Conservation (phyloP, 148 eudicot species). For the Hydrangea macrophylla region DNA sequence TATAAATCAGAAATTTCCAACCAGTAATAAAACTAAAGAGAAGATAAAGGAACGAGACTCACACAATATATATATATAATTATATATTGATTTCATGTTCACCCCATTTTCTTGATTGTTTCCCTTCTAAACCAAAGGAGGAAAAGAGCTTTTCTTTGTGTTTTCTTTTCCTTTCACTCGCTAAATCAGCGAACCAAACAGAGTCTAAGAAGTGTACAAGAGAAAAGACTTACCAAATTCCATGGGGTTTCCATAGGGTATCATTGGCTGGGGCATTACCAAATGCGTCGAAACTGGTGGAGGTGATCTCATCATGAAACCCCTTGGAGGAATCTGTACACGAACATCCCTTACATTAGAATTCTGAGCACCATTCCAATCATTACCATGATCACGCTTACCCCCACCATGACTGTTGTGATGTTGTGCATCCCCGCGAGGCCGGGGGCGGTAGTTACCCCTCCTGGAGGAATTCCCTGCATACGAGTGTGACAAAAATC, state of each 20-base stretch:
- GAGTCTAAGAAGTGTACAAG: too few species aligned
- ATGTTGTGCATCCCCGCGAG: slow-evolving; percentile 37
- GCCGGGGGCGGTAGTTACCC: slow-evolving; percentile 37
- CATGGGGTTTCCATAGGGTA: slow-evolving; percentile 32
- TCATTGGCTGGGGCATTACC: slow-evolving; percentile 18
- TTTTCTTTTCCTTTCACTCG: too few species aligned
- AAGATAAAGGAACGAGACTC: too few species aligned
- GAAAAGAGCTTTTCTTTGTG: too few species aligned
- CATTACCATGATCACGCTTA: slow-evolving; percentile 36
- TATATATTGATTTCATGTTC: too few species aligned
- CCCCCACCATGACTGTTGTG: slow-evolving; percentile 40
- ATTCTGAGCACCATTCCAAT: slow-evolving; percentile 21
- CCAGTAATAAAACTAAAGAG: too few species aligned
- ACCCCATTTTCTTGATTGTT: too few species aligned
- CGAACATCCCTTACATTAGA: slow-evolving; percentile 31
- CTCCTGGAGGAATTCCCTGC: slow-evolving; percentile 31
- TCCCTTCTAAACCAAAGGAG: too few species aligned
- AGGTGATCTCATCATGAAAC: slow-evolving; percentile 16
- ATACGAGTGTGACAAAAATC: slow-evolving; percentile 27
- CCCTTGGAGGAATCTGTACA: slow-evolving; percentile 32
- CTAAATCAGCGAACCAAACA: too few species aligned
- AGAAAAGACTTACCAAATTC: slow-evolving; percentile 40
- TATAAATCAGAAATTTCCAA: too few species aligned
- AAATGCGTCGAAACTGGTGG: slow-evolving; percentile 32
- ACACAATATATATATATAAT: too few species aligned